phyloP scores from a whole-genome alignment of 2,329 filamentous ascomycete species.

The Domatiomyces globalis region DNA sequence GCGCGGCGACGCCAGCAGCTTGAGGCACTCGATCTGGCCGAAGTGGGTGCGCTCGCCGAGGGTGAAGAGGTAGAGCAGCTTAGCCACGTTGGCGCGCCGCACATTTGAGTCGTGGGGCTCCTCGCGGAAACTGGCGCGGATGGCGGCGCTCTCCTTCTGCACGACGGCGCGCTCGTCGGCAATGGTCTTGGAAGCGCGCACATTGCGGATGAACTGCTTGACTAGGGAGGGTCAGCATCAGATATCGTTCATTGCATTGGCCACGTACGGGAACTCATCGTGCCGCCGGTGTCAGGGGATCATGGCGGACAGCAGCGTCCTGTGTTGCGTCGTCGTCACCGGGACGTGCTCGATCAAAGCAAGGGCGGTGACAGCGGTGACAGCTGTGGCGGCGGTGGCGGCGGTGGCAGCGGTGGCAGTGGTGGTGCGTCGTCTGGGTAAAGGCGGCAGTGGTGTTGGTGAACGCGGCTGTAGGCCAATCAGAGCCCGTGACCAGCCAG shows the following conservation, averaged over 20 bases:
- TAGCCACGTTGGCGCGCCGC: constrained; percentile 95
- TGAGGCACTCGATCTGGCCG: constrained; percentile 97
- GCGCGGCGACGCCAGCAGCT: constrained; percentile 86
- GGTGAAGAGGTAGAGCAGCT: constrained; percentile 94
- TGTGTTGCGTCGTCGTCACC: not conserved
- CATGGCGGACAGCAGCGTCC: not conserved
- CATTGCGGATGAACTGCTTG: constrained; percentile 99
- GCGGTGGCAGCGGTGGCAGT: not conserved
- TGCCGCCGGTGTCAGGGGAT: not conserved
- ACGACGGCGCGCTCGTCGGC: constrained; percentile 97
- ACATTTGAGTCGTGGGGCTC: constrained; percentile 86
- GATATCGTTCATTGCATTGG: not conserved
- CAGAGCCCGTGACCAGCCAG: not conserved
- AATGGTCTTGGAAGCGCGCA: constrained; percentile 95
- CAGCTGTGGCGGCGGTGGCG: not conserved
- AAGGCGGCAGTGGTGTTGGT: not conserved
- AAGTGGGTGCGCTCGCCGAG: constrained; percentile 96
- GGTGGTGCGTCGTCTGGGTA: no score
- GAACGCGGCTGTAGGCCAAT: not conserved
- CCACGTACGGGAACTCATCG: constrained; percentile 15
- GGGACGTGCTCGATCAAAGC: not conserved
- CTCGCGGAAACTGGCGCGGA: constrained; percentile 92
- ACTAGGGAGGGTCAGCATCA: constrained; percentile 41
- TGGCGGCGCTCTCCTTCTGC: constrained; percentile 96
- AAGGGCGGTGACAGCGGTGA: not conserved